A percentile compares a stretch with the other conserved stretches of the same genome.
Conservation (phyloP, 768 basidiomycete species). For the Filobasidium wieringae region DNA sequence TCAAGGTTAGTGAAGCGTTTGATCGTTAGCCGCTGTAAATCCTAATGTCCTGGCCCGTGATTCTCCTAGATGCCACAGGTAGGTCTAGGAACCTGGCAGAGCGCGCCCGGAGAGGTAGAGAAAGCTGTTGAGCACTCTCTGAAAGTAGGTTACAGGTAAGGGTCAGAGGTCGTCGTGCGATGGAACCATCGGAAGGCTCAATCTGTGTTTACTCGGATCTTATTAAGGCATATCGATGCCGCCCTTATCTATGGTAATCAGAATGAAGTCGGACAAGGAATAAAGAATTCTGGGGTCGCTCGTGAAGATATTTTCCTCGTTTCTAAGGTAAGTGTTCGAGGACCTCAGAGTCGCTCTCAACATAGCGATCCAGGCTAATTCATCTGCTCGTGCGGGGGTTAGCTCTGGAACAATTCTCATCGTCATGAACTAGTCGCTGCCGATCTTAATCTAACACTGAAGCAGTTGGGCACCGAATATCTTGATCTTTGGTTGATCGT, state of each 20-base stretch:
- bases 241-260: conserved; percentile 49
- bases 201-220: background rate
- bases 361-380: too few species aligned
- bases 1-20: too few species aligned
- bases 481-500: conserved; percentile 62
- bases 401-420: too few species aligned
- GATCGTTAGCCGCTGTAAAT: too few species aligned
- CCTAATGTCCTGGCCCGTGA: too few species aligned
- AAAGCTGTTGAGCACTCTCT: conserved; percentile 64
- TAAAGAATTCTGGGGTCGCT: conserved; percentile 61
- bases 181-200: conserved; percentile 33
- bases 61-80: too few species aligned
- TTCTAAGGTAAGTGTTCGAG: too few species aligned
- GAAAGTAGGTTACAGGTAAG: conserved; percentile 57
- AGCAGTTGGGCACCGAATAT: conserved; percentile 54
- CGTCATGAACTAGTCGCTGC: conserved; percentile 4
- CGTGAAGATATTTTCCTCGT: conserved; percentile 69
- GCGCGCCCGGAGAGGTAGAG: conserved; percentile 54
- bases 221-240: background rate
- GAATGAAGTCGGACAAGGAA: conserved; percentile 67
- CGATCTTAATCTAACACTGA: conserved; percentile 37
- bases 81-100: conserved; percentile 47
- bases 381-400: too few species aligned
- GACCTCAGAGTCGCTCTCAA: too few species aligned
- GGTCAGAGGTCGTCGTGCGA: too few species aligned